Base-by-base conservation (phyloP, 1,284 basidiomycete species). In the Trametes pubescens region DNA sequence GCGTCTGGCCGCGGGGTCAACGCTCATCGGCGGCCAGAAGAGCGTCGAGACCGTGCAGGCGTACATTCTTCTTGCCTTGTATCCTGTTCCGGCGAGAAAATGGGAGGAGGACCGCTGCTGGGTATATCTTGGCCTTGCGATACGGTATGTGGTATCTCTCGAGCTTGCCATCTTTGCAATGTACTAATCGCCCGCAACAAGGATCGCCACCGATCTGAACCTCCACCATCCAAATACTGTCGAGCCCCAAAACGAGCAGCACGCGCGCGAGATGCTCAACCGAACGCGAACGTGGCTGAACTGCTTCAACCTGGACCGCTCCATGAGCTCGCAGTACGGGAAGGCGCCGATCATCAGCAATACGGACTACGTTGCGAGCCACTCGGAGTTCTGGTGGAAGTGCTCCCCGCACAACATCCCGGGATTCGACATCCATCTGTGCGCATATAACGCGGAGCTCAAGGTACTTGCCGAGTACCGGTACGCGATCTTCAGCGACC, bases 221-320 rank as follows among this genome's bases (percentile, higher is more conserved):
- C 81, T 96, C 51, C 91, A 96, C 70, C 82, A 91, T 49, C 91
- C 92, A 2, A 84, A 82, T 65, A 89, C 88, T 0, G 85, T 87
- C 8, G 88, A 87, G 65, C 87, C 88, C 7, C 76, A 82, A 18
- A 89, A 89, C 71, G 91, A 93, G 73, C 81, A 81, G 61, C 89
- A 93, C 64, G 91, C 91, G 24, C 87, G 94, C 54, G 91, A 94
- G 75, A 85, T 93, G 77, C 84, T 94, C 55, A 95, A 94, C 73
- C 87, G 94, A n/a, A 92, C 92, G 40, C 87, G 93, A 21, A 86
- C 92, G 0, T 96, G 94, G 94, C 80, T 95, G 66, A 93, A 92
- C 74, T 94, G 93, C 76, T 93, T 90, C 77, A 93, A 93, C 74
- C 78, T 95, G 49, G 93, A 95, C 74, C 87, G 93, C 18, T 92